These are phyloP conservation scores for Suhomyces chickasaworum DNA, from an alignment of 1,139 yeast species.

Conservation along the genomic window DNA sequence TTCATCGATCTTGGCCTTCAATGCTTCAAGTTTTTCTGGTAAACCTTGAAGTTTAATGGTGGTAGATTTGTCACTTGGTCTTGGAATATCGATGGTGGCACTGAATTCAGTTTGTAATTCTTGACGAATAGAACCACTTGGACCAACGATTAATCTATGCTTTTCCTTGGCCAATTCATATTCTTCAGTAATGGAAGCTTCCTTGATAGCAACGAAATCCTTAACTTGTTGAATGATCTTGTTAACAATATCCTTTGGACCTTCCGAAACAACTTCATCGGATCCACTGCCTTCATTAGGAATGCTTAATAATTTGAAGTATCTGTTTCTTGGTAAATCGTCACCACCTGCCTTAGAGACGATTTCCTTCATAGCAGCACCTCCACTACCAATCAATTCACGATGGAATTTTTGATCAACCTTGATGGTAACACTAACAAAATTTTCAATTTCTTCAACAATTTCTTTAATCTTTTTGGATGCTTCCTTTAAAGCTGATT, in stretches of 20 bases:
- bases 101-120: slow-evolving; percentile 69
- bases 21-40: slow-evolving; percentile 61
- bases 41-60: slow-evolving; percentile 55
- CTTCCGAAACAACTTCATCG: slow-evolving; percentile 64
- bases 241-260: slow-evolving; percentile 74
- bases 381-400: slow-evolving; percentile 79
- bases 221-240: slow-evolving; percentile 67
- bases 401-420: slow-evolving; percentile 83
- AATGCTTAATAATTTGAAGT: slow-evolving; percentile 64
- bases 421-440: slow-evolving; percentile 58
- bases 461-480: slow-evolving; percentile 61
- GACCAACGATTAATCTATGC: slow-evolving; percentile 79
- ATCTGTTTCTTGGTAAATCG: slow-evolving; percentile 44
- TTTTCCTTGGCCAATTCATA: slow-evolving; percentile 70
- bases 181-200: slow-evolving; percentile 59
- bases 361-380: slow-evolving; percentile 73
- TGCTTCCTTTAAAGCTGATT: slow-evolving; percentile 78
- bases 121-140: slow-evolving; percentile 76
- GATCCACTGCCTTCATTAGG: slow-evolving; percentile 75
- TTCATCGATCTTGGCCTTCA: slow-evolving; percentile 55
- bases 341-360: slow-evolving; percentile 82
- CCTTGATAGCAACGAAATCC: slow-evolving; percentile 64
- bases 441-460: slow-evolving; percentile 68
- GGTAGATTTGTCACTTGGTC: slow-evolving; percentile 51
- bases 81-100: slow-evolving; percentile 71